Percentiles rank a stretch among this genome's conserved stretches.
phyloP scores from a whole-genome alignment of 2,329 filamentous ascomycete species.

The Ophioceras dolichostomum region DNA sequence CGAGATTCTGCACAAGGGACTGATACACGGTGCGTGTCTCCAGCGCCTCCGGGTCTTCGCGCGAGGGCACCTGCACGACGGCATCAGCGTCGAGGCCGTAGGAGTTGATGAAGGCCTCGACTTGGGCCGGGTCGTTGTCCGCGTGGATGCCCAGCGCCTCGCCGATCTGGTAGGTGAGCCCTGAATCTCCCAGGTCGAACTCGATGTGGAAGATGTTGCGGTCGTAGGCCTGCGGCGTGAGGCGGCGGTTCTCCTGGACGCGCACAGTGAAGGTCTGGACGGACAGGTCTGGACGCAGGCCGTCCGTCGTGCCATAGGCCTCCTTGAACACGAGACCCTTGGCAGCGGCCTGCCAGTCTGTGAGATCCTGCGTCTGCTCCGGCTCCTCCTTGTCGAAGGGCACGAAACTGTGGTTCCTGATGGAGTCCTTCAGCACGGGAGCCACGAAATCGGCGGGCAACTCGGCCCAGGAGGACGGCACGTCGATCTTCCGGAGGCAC shows the following conservation, averaged over 20 bases:
- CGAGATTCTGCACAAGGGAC: conserved; percentile 79
- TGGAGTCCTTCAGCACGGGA: conserved; percentile 44
- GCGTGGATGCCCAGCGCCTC: conserved; percentile 95
- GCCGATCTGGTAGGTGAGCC: conserved; percentile 91
- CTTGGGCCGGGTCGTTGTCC: conserved; percentile 73
- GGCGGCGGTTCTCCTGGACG: conserved; percentile 89
- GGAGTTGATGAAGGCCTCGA: conserved; percentile 76
- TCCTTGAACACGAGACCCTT: conserved; percentile 92
- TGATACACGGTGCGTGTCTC: conserved; percentile 93
- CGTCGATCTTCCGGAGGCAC: conserved; percentile 59
- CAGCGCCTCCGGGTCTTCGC: conserved; percentile 59
- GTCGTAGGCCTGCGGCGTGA: conserved; percentile 82
- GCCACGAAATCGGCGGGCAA: conserved; percentile 44
- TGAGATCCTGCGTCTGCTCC: conserved; percentile 53
- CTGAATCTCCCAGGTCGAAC: conserved; percentile 86
- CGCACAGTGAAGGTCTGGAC: conserved; percentile 79
- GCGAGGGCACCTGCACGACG: conserved; percentile 81
- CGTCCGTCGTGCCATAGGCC: conserved; percentile 63
- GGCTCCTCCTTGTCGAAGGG: conserved; percentile 64
- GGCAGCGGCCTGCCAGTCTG: conserved; percentile 72
- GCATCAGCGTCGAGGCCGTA: conserved; percentile 77
- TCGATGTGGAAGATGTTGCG: conserved; percentile 99
- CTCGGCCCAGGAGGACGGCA: conserved; percentile 71
- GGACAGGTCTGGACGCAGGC: conserved; percentile 72
- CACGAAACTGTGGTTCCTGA: conserved; percentile 72